phyloP scores from a whole-genome alignment of 108 stramenopile genomes.

The Fistulifera solaris region DNA sequence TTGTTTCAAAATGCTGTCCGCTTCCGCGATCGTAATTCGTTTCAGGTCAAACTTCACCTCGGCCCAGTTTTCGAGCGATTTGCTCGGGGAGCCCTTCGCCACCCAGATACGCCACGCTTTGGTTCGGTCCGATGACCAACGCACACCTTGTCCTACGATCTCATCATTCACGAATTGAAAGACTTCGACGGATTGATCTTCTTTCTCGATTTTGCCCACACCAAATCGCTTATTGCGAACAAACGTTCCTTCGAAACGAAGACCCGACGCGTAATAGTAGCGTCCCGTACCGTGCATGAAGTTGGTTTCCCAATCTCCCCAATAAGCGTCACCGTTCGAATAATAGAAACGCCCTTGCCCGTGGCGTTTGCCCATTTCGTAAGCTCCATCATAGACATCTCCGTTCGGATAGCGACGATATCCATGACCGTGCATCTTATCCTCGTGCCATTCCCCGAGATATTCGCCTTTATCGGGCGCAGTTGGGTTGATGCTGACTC shows the following conservation, averaged over 20 bases:
- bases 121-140: conserved; percentile 52
- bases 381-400: conserved; percentile 40
- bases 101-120: conserved; percentile 36
- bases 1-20: no score
- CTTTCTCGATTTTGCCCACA: conserved; percentile 44
- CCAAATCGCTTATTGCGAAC: conserved; percentile 38
- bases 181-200: conserved; percentile 45
- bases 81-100: no score
- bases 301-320: conserved; percentile 18
- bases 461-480: conserved; percentile 52
- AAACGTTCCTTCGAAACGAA: conserved; percentile 46
- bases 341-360: conserved; percentile 37
- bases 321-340: conserved; percentile 12
- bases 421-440: conserved; percentile 49
- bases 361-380: conserved; percentile 29
- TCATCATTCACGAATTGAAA: conserved; percentile 39
- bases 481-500: conserved; percentile 42
- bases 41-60: no score
- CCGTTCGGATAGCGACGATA: conserved; percentile 45
- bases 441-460: conserved; percentile 43
- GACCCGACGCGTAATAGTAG: conserved; percentile 51
- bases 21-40: no score
- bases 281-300: conserved; percentile 14
- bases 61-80: no score
- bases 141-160: conserved; percentile 32